phyloP scores from a whole-genome alignment of 495 filamentous ascomycete species.

The Podospora pseudocomata region DNA sequence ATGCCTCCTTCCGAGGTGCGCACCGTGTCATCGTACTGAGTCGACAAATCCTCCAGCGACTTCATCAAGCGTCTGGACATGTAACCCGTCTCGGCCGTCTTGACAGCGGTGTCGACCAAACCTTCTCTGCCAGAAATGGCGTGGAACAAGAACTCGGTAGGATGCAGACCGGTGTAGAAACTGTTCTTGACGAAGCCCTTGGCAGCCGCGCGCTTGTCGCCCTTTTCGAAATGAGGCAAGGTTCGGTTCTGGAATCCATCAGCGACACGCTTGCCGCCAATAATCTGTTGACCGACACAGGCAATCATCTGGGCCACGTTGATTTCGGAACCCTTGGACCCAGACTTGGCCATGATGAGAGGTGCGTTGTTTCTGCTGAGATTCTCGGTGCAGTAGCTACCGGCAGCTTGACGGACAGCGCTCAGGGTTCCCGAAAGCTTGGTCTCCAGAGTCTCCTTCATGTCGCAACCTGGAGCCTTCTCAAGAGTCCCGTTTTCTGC shows the following conservation, averaged over 20 bases:
- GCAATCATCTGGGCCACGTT: constrained; percentile 99
- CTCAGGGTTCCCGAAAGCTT: constrained; percentile 85
- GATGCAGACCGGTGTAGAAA: constrained; percentile 89
- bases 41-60: constrained; percentile 88
- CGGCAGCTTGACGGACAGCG: constrained; percentile 83
- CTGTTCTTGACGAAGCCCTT: constrained; percentile 97
- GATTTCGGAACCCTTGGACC: constrained; percentile 92
- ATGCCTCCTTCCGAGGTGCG: constrained; percentile 79
- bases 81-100: constrained; percentile 97
- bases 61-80: constrained; percentile 99
- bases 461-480: constrained; percentile 81
- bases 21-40: constrained; percentile 89
- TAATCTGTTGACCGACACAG: constrained; percentile 96
- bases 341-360: constrained; percentile 93
- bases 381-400: constrained; percentile 84
- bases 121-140: constrained; percentile 98
- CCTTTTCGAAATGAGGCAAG: constrained; percentile 92
- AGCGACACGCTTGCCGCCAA: constrained; percentile 84
- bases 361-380: constrained; percentile 90
- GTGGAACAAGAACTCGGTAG: constrained; percentile 95
- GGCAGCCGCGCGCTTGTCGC: constrained; percentile 79
- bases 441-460: constrained; percentile 90
- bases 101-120: constrained; percentile 98
- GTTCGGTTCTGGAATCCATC: constrained; percentile 96
- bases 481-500: constrained; percentile 75